Conservation (phyloP, 1,139 yeast species). For the Diutina mesorugosa region DNA sequence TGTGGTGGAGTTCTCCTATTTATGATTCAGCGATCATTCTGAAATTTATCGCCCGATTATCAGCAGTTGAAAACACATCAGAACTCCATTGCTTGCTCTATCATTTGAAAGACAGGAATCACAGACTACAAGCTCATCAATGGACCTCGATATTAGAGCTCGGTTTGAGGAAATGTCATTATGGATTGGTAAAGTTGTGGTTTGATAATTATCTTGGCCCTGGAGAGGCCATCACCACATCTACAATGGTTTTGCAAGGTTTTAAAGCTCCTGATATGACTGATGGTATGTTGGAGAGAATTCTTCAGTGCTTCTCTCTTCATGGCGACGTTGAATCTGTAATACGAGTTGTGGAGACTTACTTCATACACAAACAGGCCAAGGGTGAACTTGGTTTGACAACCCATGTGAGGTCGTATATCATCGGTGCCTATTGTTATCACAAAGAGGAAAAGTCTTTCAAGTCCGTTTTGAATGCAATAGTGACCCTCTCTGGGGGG, state of each 20-base stretch:
- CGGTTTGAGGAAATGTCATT: neutral
- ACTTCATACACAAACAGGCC: constrained; percentile 19
- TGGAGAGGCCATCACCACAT: neutral
- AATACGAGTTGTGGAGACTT: constrained; percentile 22
- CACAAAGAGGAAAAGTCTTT: constrained; percentile 4
- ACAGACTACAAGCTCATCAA: neutral
- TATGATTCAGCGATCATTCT: neutral
- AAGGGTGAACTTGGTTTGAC: constrained; percentile 22
- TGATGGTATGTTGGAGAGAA: constrained; percentile 9
- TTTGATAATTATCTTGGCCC: neutral
- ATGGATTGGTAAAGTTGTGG: neutral
- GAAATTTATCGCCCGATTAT: neutral
- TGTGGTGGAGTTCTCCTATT: neutral
- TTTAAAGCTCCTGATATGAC: neutral
- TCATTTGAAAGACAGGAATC: neutral
- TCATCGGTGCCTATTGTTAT: constrained; percentile 27
- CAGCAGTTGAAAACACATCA: no score
- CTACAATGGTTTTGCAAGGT: neutral
- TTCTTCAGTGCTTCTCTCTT: constrained; percentile 20
- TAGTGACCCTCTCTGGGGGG: neutral
- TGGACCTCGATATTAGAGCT: neutral
- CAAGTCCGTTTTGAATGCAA: neutral
- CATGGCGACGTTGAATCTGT: constrained; percentile 28
- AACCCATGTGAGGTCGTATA: constrained; percentile 19
- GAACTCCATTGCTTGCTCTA: neutral